Evolutionary conservation across 1,139 yeast genomes (phyloP).

Genomic region (Saccharomyces pastorianus): DNA sequence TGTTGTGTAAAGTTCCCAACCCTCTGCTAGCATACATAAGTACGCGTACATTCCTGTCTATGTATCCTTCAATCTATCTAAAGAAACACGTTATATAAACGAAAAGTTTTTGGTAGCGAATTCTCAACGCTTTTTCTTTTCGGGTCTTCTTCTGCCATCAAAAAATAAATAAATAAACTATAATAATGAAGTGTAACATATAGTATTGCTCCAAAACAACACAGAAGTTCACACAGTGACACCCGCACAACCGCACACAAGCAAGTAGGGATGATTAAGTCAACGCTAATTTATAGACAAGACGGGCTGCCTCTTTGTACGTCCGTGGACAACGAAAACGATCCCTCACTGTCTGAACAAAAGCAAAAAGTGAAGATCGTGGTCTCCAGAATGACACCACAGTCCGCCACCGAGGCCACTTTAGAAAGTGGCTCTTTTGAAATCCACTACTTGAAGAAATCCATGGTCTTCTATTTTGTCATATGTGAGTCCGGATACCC

Average conservation of each 20-base stretch:
- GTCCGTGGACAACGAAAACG: conserved; percentile 81
- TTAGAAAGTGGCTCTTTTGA: conserved; percentile 69
- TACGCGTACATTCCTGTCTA: not conserved
- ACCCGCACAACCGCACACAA: not conserved
- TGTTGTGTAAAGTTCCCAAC: conserved; percentile 9
- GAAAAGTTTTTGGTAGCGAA: not conserved
- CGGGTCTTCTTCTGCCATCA: not conserved
- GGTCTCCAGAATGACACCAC: conserved; percentile 66
- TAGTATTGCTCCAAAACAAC: not conserved
- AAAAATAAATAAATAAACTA: not conserved
- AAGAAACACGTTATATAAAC: not conserved
- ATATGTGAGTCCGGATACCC: conserved; percentile 77
- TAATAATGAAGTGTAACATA: not conserved
- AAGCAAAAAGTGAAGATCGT: conserved; percentile 79
- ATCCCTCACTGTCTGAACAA: conserved; percentile 53
- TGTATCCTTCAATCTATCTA: not conserved
- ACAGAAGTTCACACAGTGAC: not conserved
- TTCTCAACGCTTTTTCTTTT: not conserved
- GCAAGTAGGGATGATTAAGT: conserved; percentile 49
- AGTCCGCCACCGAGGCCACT: conserved; percentile 80
- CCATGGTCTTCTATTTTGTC: conserved; percentile 64
- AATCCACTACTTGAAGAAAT: conserved; percentile 64
- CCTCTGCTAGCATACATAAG: not conserved
- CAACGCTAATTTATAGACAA: conserved; percentile 62
- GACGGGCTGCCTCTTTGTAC: conserved; percentile 85